Percentiles rank a stretch among this genome's conserved stretches.
Evolutionary conservation across 352 stramenopile genomes (phyloP).

Genomic region (Globisporangium solare): DNA sequence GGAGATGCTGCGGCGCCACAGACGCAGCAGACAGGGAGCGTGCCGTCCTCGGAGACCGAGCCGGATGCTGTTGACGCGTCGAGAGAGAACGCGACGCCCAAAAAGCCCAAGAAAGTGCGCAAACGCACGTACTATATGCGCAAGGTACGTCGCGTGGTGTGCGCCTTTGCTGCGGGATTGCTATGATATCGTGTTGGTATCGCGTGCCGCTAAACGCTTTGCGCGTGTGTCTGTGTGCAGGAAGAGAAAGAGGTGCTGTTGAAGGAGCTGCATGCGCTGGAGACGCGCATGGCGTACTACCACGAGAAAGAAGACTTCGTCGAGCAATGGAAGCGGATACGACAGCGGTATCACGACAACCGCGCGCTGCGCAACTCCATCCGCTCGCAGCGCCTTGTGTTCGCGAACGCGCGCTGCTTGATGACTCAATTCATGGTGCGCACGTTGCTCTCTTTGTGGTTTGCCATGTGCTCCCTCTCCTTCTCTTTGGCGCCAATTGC

Average conservation of each 20-base stretch:
- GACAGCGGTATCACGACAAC: constrained; percentile 21
- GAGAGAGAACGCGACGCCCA: neutral
- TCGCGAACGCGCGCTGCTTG: constrained; percentile 31
- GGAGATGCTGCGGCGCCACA: too few relatives aligned
- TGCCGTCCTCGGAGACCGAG: neutral
- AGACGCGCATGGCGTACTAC: constrained; percentile 24
- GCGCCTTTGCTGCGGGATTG: too few relatives aligned
- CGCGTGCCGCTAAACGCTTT: too few relatives aligned
- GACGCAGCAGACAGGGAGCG: neutral
- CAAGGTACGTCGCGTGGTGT: constrained; percentile 19
- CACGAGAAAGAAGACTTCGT: constrained; percentile 16
- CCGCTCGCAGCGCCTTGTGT: constrained; percentile 30
- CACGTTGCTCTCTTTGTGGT: too few relatives aligned
- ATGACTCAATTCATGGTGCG: constrained; percentile 32
- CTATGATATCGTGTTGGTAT: too few relatives aligned
- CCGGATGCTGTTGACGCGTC: neutral
- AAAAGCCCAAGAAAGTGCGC: constrained; percentile 14
- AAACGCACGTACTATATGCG: constrained; percentile 42
- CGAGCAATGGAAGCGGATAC: constrained; percentile 22
- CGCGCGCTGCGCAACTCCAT: constrained; percentile 24
- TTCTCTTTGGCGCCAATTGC: too few relatives aligned
- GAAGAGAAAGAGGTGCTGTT: constrained; percentile 33
- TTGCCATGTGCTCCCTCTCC: too few relatives aligned
- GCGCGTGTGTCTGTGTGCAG: constrained; percentile 3
- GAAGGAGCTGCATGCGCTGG: constrained; percentile 22